Evolutionary conservation across 106 monocot genomes (phyloP).

Genomic region (Dioscorea alata): DNA sequence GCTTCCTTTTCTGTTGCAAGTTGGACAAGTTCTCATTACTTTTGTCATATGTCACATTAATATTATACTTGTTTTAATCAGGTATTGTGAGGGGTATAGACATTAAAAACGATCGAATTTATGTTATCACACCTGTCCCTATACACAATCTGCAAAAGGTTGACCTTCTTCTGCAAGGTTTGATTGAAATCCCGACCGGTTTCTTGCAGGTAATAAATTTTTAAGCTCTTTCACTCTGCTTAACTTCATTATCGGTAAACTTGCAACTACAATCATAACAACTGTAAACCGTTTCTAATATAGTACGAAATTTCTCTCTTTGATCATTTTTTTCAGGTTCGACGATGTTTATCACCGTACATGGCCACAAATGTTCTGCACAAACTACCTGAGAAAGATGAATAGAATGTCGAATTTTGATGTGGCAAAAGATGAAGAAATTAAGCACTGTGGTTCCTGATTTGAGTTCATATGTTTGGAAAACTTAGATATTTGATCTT

Average conservation of each 20-base stretch:
- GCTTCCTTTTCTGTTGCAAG: no score
- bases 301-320: neutral
- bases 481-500: no score
- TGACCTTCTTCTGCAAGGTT: constrained; percentile 87
- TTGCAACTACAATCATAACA: no score
- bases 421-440: no score
- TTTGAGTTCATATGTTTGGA: no score
- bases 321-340: constrained; percentile 33
- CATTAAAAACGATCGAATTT: constrained; percentile 41
- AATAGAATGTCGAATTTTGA: no score
- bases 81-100: constrained; percentile 88
- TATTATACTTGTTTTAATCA: constrained; percentile 14
- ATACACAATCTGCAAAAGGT: constrained; percentile 45
- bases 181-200: constrained; percentile 68
- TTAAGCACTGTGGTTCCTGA: no score
- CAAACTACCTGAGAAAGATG: constrained; percentile 39
- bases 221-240: no score
- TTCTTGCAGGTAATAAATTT: constrained; percentile 58
- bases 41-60: neutral
- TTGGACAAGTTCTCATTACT: neutral
- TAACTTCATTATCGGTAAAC: no score
- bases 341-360: constrained; percentile 73
- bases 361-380: constrained; percentile 79
- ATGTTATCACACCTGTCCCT: constrained; percentile 80
- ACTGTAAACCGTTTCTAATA: no score